These are phyloP conservation scores for Akanthomyces lecanii DNA, from an alignment of 2,329 filamentous ascomycete species.

Conservation along the genomic window DNA sequence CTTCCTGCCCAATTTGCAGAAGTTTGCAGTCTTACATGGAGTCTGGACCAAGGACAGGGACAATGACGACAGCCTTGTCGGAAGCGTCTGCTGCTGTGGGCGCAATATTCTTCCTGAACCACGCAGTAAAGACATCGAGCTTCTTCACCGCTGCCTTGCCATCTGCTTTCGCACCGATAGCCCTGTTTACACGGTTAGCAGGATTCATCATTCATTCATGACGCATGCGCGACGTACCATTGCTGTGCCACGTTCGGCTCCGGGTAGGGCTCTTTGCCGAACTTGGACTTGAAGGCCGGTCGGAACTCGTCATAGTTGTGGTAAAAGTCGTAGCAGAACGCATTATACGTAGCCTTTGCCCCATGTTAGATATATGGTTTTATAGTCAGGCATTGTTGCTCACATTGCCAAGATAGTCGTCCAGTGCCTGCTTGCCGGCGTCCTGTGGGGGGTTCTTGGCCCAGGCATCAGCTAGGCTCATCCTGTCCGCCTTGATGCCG, in stretches of 20 bases:
- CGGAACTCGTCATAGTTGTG: constrained; percentile 29
- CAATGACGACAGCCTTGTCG: constrained; percentile 25
- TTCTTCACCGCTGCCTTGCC: constrained; percentile 16
- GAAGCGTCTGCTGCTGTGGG: constrained; percentile 18
- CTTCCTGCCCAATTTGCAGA: not conserved
- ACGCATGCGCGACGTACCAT: constrained; percentile 25
- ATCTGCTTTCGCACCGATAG: constrained; percentile 19
- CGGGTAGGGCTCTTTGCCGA: constrained; percentile 24
- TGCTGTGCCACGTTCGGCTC: constrained; percentile 28
- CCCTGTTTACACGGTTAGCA: constrained; percentile 20
- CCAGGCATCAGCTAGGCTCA: constrained; percentile 23
- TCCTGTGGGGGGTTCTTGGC: constrained; percentile 22
- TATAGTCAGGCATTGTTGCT: not conserved
- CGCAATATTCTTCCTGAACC: constrained; percentile 31
- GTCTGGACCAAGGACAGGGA: constrained; percentile 22
- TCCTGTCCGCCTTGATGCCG: constrained; percentile 19
- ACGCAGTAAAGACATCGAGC: constrained; percentile 28
- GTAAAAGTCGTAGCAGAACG: constrained; percentile 33
- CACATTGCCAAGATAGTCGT: constrained; percentile 29
- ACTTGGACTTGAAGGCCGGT: constrained; percentile 23
- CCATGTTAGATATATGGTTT: constrained; percentile 5
- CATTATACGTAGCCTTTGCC: constrained; percentile 27
- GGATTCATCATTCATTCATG: not conserved
- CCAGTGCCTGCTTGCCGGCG: constrained; percentile 22
- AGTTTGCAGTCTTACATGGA: not conserved